These are phyloP conservation scores for Cryphonectria parasitica DNA, from an alignment of 2,329 filamentous ascomycete genomes.

Conservation along the genomic window DNA sequence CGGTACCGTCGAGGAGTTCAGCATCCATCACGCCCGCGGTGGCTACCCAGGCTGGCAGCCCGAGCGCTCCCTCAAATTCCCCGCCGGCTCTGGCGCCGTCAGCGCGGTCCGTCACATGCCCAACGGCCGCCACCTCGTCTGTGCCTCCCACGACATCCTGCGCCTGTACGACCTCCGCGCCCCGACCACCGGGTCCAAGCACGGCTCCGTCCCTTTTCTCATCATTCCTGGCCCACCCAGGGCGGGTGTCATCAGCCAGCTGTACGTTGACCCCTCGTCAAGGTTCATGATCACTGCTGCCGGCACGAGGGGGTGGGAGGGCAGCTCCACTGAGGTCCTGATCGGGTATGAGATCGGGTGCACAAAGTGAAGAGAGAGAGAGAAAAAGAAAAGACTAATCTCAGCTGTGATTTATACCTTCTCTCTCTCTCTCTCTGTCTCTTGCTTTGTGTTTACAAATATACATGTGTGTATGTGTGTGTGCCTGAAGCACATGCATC, in stretches of 20 bases:
- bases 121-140: constrained; percentile 89
- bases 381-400: not conserved
- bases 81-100: constrained; percentile 84
- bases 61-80: constrained; percentile 82
- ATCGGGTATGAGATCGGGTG: constrained; percentile 85
- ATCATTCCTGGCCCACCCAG: constrained; percentile 86
- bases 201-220: constrained; percentile 88
- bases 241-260: constrained; percentile 82
- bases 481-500: not conserved
- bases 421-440: too few relatives aligned
- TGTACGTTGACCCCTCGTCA: constrained; percentile 87
- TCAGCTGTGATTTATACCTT: not conserved
- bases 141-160: constrained; percentile 84
- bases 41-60: constrained; percentile 63
- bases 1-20: constrained; percentile 92
- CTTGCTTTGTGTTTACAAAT: not conserved
- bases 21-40: constrained; percentile 71
- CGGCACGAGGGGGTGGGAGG: constrained; percentile 95
- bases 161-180: constrained; percentile 86
- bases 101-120: constrained; percentile 89
- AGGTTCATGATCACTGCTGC: constrained; percentile 90
- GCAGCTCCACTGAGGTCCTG: constrained; percentile 83
- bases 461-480: not conserved
- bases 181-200: constrained; percentile 66
- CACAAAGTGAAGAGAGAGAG: constrained; percentile 19